Conservation (phyloP, 495 filamentous ascomycete species). For the Hypoxylon fragiforme region DNA sequence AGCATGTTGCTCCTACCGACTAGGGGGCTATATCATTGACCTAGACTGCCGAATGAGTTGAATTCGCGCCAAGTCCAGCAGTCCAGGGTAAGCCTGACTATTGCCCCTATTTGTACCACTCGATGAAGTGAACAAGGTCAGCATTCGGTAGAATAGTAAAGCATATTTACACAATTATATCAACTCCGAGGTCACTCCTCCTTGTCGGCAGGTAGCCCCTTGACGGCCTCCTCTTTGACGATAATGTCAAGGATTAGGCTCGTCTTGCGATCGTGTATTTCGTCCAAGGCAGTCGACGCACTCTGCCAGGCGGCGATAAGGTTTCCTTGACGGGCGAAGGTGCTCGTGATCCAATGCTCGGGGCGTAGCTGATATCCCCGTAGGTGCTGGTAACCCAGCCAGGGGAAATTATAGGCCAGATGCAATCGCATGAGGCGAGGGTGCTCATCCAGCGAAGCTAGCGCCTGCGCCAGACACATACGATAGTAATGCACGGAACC, state of each 20-base stretch:
- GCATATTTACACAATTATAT: too few species aligned
- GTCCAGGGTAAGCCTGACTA: too few species aligned
- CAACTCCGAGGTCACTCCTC: too few species aligned
- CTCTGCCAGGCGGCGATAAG: conserved; percentile 27
- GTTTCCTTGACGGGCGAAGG: conserved; percentile 22
- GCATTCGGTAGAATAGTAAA: too few species aligned
- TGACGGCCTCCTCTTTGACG: conserved; percentile 3
- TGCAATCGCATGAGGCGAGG: conserved; percentile 27
- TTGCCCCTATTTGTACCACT: too few species aligned
- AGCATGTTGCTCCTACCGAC: too few species aligned
- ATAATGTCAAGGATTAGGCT: conserved; percentile 14
- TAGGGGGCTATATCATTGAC: too few species aligned
- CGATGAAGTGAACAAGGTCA: too few species aligned
- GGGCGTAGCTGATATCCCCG: conserved; percentile 6
- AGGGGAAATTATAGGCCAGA: conserved; percentile 27
- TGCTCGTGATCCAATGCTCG: conserved; percentile 3
- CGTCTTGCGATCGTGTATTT: conserved; percentile 27
- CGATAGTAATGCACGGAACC: conserved; percentile 25
- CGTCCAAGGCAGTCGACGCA: conserved; percentile 18
- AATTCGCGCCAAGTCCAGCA: too few species aligned
- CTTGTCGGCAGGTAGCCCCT: too few species aligned
- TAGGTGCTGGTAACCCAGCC: conserved; percentile 24
- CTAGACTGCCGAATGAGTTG: too few species aligned
- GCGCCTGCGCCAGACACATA: conserved; percentile 15
- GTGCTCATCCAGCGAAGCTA: conserved; percentile 23